phyloP scores from a whole-genome alignment of 2,329 filamentous ascomycete species.

The Colletotrichum truncatum region DNA sequence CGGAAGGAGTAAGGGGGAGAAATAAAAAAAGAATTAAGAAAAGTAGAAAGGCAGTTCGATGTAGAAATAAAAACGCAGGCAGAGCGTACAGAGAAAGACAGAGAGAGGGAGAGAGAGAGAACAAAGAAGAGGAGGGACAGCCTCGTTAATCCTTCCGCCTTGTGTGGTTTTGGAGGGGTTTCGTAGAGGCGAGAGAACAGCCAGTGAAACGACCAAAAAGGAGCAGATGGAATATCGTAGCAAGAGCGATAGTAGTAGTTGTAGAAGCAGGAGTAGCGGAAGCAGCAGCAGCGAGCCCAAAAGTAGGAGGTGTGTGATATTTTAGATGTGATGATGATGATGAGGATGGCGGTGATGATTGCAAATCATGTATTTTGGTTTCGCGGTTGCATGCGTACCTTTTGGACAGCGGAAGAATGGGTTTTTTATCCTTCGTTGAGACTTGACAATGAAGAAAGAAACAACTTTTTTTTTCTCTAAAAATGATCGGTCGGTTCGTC shows the following conservation, averaged over 20 bases:
- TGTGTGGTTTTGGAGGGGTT: not conserved
- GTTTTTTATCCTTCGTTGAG: not conserved
- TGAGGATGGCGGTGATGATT: not conserved
- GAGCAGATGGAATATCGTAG: not conserved
- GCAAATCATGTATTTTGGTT: not conserved
- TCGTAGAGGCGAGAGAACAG: no score
- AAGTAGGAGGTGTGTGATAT: not conserved
- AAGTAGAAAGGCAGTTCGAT: no score
- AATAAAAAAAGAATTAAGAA: no score
- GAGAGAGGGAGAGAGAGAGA: not conserved
- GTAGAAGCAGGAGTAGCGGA: not conserved
- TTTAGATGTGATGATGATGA: no score
- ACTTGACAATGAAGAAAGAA: not conserved
- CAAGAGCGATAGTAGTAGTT: not conserved
- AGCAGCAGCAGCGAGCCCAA: not conserved
- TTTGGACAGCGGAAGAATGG: not conserved
- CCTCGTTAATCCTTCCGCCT: not conserved
- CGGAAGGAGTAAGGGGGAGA: not conserved
- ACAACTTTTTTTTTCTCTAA: not conserved
- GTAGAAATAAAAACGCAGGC: no score
- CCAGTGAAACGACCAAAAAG: no score
- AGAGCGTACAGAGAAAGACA: not conserved
- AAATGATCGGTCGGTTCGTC: conserved; percentile 5
- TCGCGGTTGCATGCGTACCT: conserved; percentile 11
- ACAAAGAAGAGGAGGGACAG: conserved; percentile 5